Evolutionary conservation across 768 basidiomycete genomes (phyloP).

Genomic region (Tricholoma bakamatsutake): DNA sequence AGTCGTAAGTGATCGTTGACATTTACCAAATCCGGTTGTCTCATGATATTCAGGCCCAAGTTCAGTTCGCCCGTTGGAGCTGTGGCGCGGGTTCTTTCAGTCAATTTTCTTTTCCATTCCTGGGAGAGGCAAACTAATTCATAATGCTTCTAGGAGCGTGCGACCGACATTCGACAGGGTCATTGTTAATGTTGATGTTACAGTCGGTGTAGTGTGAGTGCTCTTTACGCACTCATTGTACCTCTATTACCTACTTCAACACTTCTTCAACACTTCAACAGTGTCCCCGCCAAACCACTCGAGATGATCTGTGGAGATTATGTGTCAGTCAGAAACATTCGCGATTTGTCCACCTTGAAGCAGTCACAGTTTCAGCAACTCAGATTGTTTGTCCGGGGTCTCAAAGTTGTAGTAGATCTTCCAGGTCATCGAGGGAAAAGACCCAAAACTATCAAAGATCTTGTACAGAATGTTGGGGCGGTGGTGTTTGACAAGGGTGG

Average conservation of each 20-base stretch:
- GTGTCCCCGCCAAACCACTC: slow-evolving; percentile 19
- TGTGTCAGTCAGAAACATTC: slow-evolving; percentile 9
- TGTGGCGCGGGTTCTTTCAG: slow-evolving; percentile 42
- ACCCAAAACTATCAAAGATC: slow-evolving; percentile 21
- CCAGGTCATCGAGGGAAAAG: slow-evolving; percentile 16
- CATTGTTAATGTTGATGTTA: slow-evolving; percentile 37
- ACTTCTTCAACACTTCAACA: not conserved
- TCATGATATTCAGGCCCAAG: slow-evolving; percentile 8
- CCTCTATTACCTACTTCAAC: not conserved
- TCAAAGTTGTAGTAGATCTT: slow-evolving; percentile 21
- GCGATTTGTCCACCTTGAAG: slow-evolving; percentile 13
- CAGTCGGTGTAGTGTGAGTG: slow-evolving; percentile 34
- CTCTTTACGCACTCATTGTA: not conserved
- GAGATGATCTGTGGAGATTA: slow-evolving; percentile 18
- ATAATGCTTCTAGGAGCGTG: slow-evolving; percentile 30
- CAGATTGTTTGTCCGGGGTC: slow-evolving; percentile 21
- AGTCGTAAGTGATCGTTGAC: slow-evolving; percentile 9
- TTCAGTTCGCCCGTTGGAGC: slow-evolving; percentile 25
- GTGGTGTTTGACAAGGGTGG: slow-evolving; percentile 22
- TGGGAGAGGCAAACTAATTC: not conserved
- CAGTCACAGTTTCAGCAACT: slow-evolving; percentile 16
- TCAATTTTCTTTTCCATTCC: slow-evolving; percentile 10
- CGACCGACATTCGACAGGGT: slow-evolving; percentile 30
- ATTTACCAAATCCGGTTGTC: not conserved
- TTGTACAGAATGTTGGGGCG: slow-evolving; percentile 21